Conservation (phyloP, 805 yeast genomes). For the Candida silvicultrix region DNA sequence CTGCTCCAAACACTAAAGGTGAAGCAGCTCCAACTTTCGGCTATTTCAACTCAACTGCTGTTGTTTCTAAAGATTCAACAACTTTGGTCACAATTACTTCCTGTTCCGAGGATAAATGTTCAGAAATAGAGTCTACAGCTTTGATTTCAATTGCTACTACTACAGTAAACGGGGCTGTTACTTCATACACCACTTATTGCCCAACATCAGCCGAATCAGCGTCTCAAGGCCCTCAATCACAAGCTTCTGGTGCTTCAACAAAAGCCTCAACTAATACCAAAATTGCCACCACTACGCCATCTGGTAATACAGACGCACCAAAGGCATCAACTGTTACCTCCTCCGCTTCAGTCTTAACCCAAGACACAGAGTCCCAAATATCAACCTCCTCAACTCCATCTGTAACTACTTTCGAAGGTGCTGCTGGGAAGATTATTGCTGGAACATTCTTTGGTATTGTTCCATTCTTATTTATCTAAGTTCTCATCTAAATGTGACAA, state of each 20-base stretch:
- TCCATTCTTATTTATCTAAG: conserved; percentile 1
- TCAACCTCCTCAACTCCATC: background rate
- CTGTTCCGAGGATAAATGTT: conserved; percentile 27
- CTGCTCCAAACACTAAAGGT: background rate
- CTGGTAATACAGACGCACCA: no score
- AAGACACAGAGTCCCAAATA: no score
- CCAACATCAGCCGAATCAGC: background rate
- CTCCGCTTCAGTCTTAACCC: background rate
- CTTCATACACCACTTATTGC: conserved; percentile 9
- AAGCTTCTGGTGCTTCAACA: background rate
- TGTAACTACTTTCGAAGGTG: conserved; percentile 15
- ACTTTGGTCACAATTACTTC: conserved; percentile 30
- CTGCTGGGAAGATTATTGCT: conserved; percentile 16
- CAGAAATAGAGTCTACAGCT: conserved; percentile 26
- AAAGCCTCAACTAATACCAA: background rate
- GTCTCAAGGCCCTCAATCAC: background rate
- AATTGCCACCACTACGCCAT: background rate
- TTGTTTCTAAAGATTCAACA: conserved; percentile 12
- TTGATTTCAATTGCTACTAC: conserved; percentile 28
- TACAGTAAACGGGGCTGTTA: conserved; percentile 22
- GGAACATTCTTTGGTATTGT: conserved; percentile 12
- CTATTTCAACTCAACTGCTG: background rate
- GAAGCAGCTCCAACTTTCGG: background rate
- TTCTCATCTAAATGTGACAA: no score
- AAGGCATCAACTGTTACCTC: background rate